Percentiles rank a stretch among this genome's conserved stretches.
Conservation (phyloP, 139 green algal species). For the Chlorella sp. region DNA sequence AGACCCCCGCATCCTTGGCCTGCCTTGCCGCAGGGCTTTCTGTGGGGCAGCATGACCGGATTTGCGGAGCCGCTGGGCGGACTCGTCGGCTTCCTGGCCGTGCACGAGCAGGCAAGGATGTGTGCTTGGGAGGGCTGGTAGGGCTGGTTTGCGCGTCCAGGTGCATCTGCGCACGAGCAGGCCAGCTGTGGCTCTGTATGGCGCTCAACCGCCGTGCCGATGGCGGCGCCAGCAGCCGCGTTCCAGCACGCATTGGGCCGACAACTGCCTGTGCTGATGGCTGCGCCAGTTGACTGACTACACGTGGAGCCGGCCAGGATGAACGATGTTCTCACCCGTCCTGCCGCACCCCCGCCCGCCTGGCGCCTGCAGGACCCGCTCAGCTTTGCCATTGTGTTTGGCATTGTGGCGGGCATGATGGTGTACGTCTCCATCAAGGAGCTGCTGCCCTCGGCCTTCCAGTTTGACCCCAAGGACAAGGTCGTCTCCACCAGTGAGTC, state of each 20-base stretch:
- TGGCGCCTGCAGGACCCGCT: background rate
- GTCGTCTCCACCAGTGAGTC: constrained; percentile 42
- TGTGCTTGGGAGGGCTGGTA: no score
- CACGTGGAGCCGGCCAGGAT: no score
- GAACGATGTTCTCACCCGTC: no score
- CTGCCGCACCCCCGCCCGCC: no score
- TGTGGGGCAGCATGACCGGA: constrained; percentile 72
- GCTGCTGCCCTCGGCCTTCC: constrained; percentile 81
- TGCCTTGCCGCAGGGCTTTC: constrained; percentile 54
- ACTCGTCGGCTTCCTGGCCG: constrained; percentile 50
- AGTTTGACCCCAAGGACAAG: constrained; percentile 71
- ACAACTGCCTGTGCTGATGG: no score
- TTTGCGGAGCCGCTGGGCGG: constrained; percentile 78
- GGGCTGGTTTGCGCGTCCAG: no score
- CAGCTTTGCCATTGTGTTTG: constrained; percentile 63
- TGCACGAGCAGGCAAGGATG: background rate
- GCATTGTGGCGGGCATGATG: constrained; percentile 83
- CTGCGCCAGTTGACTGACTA: no score
- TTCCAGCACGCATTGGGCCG: no score
- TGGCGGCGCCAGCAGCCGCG: no score
- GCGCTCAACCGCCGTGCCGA: no score
- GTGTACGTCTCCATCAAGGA: constrained; percentile 82
- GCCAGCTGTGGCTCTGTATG: no score
- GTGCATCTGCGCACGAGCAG: no score
- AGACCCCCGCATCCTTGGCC: background rate